These are phyloP conservation scores for Talaromyces borbonicus DNA, from an alignment of 495 filamentous ascomycete species.

Conservation along the genomic window DNA sequence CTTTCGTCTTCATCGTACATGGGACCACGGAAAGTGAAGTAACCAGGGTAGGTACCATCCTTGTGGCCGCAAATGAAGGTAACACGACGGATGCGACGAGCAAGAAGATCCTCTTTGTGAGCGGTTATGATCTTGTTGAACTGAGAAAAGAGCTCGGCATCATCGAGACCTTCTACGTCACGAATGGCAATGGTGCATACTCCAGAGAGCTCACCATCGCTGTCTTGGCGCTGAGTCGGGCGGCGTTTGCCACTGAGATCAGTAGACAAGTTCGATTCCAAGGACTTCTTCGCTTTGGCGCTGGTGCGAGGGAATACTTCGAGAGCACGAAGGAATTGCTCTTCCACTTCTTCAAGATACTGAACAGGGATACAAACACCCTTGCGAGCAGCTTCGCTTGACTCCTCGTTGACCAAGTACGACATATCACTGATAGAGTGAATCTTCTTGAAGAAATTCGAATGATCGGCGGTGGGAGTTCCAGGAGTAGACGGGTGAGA, in stretches of 20 bases:
- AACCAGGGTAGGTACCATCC: constrained; percentile 89
- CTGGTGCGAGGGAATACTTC: constrained; percentile 61
- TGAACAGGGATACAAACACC: constrained; percentile 89
- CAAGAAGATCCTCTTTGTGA: constrained; percentile 71
- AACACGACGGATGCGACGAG: constrained; percentile 73
- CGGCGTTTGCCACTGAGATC: constrained; percentile 65
- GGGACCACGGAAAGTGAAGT: constrained; percentile 96
- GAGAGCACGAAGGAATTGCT: constrained; percentile 68
- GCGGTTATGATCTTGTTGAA: constrained; percentile 68
- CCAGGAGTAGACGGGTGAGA: constrained; percentile 74
- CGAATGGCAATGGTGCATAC: constrained; percentile 88
- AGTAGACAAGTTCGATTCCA: constrained; percentile 46
- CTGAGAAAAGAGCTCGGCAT: constrained; percentile 66
- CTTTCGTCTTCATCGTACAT: constrained; percentile 80
- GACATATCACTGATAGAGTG: constrained; percentile 95
- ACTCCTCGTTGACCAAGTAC: constrained; percentile 58
- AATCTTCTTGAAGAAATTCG: constrained; percentile 64
- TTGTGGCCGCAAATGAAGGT: constrained; percentile 95
- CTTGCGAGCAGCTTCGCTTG: constrained; percentile 71
- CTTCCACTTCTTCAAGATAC: constrained; percentile 89
- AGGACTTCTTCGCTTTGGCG: constrained; percentile 28
- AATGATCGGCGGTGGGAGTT: constrained; percentile 57
- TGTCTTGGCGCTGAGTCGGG: constrained; percentile 41
- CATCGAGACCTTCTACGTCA: constrained; percentile 79
- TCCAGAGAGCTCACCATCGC: constrained; percentile 69